Percentiles rank a stretch among this genome's conserved stretches.
Conservation (phyloP, 2,329 filamentous ascomycete species). For the Chrysoporthe puriensis region DNA sequence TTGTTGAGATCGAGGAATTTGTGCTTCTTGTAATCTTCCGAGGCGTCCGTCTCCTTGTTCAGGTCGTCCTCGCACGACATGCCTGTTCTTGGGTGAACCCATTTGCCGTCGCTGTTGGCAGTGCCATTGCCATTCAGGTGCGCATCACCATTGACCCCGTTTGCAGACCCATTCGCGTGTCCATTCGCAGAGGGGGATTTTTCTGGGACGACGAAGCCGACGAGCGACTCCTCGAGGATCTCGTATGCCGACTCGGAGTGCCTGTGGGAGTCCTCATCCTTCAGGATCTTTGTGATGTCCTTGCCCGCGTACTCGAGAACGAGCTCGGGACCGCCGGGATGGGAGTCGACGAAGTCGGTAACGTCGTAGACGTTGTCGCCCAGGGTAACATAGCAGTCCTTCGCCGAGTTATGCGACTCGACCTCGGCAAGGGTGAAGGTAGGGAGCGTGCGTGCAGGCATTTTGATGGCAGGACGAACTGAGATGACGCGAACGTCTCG, state of each 20-base stretch:
- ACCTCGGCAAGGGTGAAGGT: constrained; percentile 83
- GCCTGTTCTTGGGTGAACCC: constrained; percentile 70
- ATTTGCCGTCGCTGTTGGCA: constrained; percentile 36
- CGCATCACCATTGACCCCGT: constrained; percentile 40
- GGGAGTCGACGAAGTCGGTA: constrained; percentile 85
- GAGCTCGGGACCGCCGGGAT: constrained; percentile 87
- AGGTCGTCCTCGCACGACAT: constrained; percentile 90
- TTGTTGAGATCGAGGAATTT: constrained; percentile 90
- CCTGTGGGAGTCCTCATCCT: constrained; percentile 78
- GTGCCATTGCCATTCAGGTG: constrained; percentile 40
- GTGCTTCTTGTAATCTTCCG: constrained; percentile 80
- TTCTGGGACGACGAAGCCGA: constrained; percentile 76
- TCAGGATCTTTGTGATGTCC: constrained; percentile 81
- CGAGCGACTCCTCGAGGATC: constrained; percentile 81
- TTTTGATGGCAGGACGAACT: constrained; percentile 41
- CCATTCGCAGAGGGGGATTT: constrained; percentile 52
- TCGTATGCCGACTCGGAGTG: constrained; percentile 97
- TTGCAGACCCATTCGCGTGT: constrained; percentile 31
- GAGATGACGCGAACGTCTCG: constrained; percentile 6
- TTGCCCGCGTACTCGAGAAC: constrained; percentile 89
- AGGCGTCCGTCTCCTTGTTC: constrained; percentile 78
- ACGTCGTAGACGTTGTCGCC: constrained; percentile 93
- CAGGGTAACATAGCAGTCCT: constrained; percentile 92
- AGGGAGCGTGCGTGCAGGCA: constrained; percentile 82
- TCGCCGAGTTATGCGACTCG: constrained; percentile 73